Base-by-base conservation (phyloP, 495 filamentous ascomycete genomes). In the Baudoinia panamericana region DNA sequence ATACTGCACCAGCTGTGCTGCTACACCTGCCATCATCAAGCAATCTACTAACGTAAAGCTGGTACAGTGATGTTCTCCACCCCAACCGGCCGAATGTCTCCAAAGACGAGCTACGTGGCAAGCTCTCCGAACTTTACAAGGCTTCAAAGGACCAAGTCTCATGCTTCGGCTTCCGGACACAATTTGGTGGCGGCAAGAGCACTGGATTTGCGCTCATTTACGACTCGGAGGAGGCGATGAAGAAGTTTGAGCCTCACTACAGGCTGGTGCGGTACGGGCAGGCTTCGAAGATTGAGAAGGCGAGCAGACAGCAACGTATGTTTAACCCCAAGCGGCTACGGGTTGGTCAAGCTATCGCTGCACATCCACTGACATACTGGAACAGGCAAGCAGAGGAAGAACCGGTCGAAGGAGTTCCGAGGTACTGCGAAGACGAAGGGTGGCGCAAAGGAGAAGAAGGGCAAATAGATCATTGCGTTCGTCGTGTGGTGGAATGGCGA, bases 221-320 rank as follows among this genome's bases (percentile, higher is more conserved):
- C 75, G 92, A 99, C 64, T 88, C 82, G 54, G 68, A 73, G 53
- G 92, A 96, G 73, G 83, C 83, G 55, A 75, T 96, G 76, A 96
- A 95, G 82, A 94, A 95, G 70, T 99, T 96, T 67, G 92, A 99
- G 80, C 92, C 92, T 55, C 81, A 82, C 68, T 96, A 93, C 80
- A 77, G 90, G 63, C 75, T 93, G 45, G 77, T 96, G 65, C 77
- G 92, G 56, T 80, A 92, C 63, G 90, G 90, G 56, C 72, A 80
- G 46, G 87, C 84, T 50, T 66, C 60, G 57, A 96, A 96, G 83
- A 72, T 86, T 63, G 92, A 99, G 80, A 84, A 84, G 71, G 71
- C 92, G 51, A 82, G 76, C 70, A 77, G 92, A 72, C 90, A 99
- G 70, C 92, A 99, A 67, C 86, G 90, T 97, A 90, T 59, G 92